Base-by-base conservation (phyloP, 768 basidiomycete species). In the Amanita subjunquillea region DNA sequence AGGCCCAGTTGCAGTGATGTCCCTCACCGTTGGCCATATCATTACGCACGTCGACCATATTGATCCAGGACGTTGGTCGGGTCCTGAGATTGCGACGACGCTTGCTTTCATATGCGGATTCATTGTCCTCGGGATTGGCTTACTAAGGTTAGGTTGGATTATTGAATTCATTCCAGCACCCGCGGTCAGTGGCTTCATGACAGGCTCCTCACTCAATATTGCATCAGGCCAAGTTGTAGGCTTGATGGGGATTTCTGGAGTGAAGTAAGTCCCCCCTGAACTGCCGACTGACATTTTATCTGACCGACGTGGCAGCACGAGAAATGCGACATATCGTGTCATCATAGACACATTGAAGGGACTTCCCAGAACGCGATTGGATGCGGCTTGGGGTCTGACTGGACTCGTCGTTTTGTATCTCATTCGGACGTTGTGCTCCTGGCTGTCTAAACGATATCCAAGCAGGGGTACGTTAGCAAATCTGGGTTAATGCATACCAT, bases 1-100 rank as follows among this genome's bases (percentile, higher is more conserved):
- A 59, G 96, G 96, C 47, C 96, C 96, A 2, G 95, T 98, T 59
- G 95, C 96, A 6, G 95, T 99, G 64, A 96, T 99, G 93, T 94
- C 91, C 2, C 77, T 96, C 48, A 87, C 88, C 17, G 80, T 83
- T 15, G 77, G 90, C 6, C 82, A 90, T 64, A 82, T 97, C 57
- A 88, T 97, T 63, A 70, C 75, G 12, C 66, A 76, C 34, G 80
- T 96, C 49, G 61, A 85, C 41, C 60, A 70, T 0, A 59, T 64
- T 8, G 69, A 82, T 59, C 83, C 79, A 1, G 69, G 67, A n/a
- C 61, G 72, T 59, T 95, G 82, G 79, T 58, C 68, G 3, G 73
- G 72, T 1, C 83, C 87, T 1, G 72, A 82, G 53, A 97, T 99
- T 54, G 96, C 90, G 3, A 89, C 84, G 9, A 80, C 80, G 0